Conservation (phyloP, 2,329 filamentous ascomycete genomes). For the Clarireedia hainanense region DNA sequence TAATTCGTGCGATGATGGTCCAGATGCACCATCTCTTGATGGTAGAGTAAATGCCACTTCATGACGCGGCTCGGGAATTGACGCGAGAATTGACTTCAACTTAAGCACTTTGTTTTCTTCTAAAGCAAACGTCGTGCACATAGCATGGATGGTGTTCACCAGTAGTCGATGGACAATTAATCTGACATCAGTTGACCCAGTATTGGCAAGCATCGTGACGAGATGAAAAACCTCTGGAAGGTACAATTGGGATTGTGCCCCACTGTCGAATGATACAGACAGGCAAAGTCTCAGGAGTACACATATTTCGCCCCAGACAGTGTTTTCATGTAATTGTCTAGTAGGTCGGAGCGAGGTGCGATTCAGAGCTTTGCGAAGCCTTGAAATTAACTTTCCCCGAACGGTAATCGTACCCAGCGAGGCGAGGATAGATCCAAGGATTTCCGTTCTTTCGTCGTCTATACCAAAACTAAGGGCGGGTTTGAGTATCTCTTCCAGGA, state of each 20-base stretch:
- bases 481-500: slow-evolving; percentile 60
- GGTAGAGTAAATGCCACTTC: slow-evolving; percentile 48
- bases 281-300: slow-evolving; percentile 59
- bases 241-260: slow-evolving; percentile 59
- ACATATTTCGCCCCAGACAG: slow-evolving; percentile 63
- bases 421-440: slow-evolving; percentile 53
- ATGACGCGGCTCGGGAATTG: slow-evolving; percentile 50
- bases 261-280: slow-evolving; percentile 59
- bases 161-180: slow-evolving; percentile 54
- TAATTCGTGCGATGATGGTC: slow-evolving; percentile 46
- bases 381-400: slow-evolving; percentile 56
- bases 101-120: slow-evolving; percentile 44
- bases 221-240: slow-evolving; percentile 63
- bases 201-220: slow-evolving; percentile 63
- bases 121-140: slow-evolving; percentile 56
- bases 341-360: slow-evolving; percentile 60
- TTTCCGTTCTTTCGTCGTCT: slow-evolving; percentile 51
- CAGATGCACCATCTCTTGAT: slow-evolving; percentile 45
- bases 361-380: slow-evolving; percentile 59
- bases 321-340: slow-evolving; percentile 55
- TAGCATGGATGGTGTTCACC: slow-evolving; percentile 59
- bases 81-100: slow-evolving; percentile 46
- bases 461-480: slow-evolving; percentile 50
- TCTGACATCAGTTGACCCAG: slow-evolving; percentile 49
- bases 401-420: slow-evolving; percentile 59